These are phyloP conservation scores for Euphorbia tirucalli DNA, from an alignment of 345 rosid genomes.

Conservation along the genomic window DNA sequence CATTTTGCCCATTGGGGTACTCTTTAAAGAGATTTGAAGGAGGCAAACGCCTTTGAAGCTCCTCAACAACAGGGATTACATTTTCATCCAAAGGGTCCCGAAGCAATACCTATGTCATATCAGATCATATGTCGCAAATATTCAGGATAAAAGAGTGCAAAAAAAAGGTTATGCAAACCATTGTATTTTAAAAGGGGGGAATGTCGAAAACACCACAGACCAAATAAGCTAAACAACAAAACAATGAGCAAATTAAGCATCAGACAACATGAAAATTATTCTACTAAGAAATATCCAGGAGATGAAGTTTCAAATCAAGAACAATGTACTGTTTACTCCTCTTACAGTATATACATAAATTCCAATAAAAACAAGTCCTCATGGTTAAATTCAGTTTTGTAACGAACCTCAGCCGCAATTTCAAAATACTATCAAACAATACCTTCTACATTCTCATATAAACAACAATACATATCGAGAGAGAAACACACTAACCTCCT, in stretches of 20 bases:
- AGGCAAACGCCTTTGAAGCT: conserved; percentile 81
- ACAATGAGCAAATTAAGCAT: neutral
- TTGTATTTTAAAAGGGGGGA: neutral
- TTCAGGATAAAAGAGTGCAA: too few relatives aligned
- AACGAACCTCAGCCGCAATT: neutral
- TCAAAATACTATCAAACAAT: neutral
- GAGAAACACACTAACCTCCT: conserved; percentile 59
- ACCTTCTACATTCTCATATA: neutral
- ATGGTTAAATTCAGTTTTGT: neutral
- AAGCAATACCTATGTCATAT: conserved; percentile 61
- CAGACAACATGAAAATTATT: neutral
- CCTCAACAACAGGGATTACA: conserved; percentile 85
- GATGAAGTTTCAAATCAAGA: conserved; percentile 4
- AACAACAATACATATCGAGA: neutral
- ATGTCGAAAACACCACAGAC: neutral
- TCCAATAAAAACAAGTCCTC: neutral
- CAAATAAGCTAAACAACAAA: neutral
- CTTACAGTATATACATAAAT: neutral
- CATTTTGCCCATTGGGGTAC: conserved; percentile 41
- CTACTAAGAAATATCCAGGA: neutral
- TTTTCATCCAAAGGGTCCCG: conserved; percentile 78
- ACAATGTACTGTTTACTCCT: neutral
- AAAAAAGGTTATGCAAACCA: neutral
- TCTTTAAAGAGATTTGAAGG: conserved; percentile 42
- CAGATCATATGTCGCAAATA: too few relatives aligned